phyloP scores from a whole-genome alignment of 2,329 filamentous ascomycete species.

The Alternaria sp. region DNA sequence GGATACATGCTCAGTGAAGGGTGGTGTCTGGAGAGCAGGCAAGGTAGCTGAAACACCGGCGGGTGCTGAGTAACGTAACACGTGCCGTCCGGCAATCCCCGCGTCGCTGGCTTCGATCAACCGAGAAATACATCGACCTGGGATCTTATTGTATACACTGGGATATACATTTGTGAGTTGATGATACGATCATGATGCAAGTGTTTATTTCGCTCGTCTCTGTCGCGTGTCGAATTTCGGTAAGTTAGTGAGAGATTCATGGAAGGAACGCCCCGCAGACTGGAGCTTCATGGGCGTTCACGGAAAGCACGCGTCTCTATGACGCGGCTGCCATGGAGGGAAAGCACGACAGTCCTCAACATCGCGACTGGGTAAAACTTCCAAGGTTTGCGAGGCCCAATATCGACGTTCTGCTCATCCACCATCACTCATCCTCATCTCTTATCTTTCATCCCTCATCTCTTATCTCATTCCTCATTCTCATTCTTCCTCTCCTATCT shows the following conservation, averaged over 20 bases:
- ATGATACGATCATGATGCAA: background rate
- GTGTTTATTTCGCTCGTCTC: background rate
- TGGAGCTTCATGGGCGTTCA: background rate
- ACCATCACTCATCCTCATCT: background rate
- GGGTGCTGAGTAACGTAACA: slow-evolving; percentile 5
- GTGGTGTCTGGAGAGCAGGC: background rate
- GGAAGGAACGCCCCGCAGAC: background rate
- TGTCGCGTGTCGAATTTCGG: background rate
- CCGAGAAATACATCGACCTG: background rate
- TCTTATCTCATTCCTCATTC: background rate
- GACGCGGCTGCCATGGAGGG: background rate
- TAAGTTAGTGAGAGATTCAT: background rate
- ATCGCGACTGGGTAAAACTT: background rate
- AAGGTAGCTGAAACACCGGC: background rate
- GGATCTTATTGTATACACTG: background rate
- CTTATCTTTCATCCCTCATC: background rate
- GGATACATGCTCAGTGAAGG: slow-evolving; percentile 6
- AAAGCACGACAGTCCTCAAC: background rate
- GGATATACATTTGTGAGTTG: background rate
- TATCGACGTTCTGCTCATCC: background rate
- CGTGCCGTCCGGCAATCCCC: background rate
- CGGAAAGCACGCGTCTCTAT: background rate
- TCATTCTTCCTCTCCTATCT: background rate
- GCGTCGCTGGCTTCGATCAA: background rate
- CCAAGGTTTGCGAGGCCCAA: background rate